Evolutionary conservation across 352 stramenopile species (phyloP).

Genomic region (Phytophthora ohioensis): DNA sequence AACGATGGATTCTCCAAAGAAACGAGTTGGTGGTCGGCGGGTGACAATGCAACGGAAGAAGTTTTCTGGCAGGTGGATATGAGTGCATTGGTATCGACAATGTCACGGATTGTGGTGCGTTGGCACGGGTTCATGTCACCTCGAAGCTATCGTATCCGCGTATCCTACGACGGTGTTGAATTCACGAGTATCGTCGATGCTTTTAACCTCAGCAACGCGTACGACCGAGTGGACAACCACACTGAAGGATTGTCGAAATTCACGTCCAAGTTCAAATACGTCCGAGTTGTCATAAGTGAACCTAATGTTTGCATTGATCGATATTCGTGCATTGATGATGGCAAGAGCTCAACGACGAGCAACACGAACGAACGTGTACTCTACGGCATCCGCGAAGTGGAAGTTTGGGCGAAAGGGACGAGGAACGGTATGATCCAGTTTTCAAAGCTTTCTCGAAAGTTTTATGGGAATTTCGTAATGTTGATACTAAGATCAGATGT

Average conservation of each 20-base stretch:
- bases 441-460: conserved; percentile 7
- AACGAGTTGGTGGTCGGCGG: conserved; percentile 84
- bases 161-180: conserved; percentile 66
- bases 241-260: conserved; percentile 53
- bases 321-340: conserved; percentile 54
- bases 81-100: conserved; percentile 46
- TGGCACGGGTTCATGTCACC: conserved; percentile 83
- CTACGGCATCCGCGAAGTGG: conserved; percentile 83
- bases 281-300: conserved; percentile 60
- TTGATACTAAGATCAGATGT: conserved; percentile 18
- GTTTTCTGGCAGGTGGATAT: conserved; percentile 86
- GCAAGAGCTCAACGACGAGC: conserved; percentile 14
- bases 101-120: conserved; percentile 72
- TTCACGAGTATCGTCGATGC: conserved; percentile 71
- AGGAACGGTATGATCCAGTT: conserved; percentile 49
- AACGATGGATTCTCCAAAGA: conserved; percentile 76
- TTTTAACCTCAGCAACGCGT: conserved; percentile 47
- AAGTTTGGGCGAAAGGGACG: conserved; percentile 68
- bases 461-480: conserved; percentile 14
- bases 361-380: conserved; percentile 66
- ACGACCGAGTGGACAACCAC: conserved; percentile 79
- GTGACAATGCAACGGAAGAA: conserved; percentile 47
- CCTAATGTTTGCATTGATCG: conserved; percentile 60
- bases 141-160: conserved; percentile 60
- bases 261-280: conserved; percentile 57